Conservation (phyloP, 805 yeast species). For the Barnettozyma botsteinii region DNA sequence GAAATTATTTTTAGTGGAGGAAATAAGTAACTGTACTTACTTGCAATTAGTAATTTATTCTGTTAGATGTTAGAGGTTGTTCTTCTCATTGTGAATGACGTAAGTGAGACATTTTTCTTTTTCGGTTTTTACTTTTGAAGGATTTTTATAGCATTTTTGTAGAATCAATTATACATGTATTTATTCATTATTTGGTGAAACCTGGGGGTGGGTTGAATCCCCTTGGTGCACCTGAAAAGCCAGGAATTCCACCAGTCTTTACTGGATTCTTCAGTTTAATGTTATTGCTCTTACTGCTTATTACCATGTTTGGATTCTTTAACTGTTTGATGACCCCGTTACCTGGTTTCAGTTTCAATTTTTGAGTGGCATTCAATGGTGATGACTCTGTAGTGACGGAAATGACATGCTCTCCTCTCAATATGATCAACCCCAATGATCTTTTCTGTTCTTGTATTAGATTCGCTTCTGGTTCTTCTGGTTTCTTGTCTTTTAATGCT, state of each 20-base stretch:
- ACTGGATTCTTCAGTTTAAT: constrained; percentile 20
- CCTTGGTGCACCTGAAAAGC: constrained; percentile 31
- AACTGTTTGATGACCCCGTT: constrained; percentile 29
- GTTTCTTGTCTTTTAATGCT: constrained; percentile 32
- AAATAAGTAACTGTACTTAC: too few relatives aligned
- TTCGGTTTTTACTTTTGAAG: too few relatives aligned
- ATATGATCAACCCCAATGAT: constrained; percentile 69
- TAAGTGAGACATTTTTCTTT: too few relatives aligned
- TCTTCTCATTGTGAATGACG: too few relatives aligned
- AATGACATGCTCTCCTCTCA: constrained; percentile 85
- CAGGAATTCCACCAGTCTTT: constrained; percentile 26
- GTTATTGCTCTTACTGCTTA: neutral
- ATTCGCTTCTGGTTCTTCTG: constrained; percentile 29
- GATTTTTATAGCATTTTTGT: too few relatives aligned
- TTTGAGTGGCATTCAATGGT: constrained; percentile 23
- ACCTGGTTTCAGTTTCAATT: constrained; percentile 24
- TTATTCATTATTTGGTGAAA: constrained; percentile 25
- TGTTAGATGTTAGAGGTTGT: too few relatives aligned
- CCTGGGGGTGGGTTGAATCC: constrained; percentile 47
- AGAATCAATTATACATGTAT: too few relatives aligned
- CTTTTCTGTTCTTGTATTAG: constrained; percentile 60
- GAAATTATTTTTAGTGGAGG: too few relatives aligned
- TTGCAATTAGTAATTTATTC: too few relatives aligned
- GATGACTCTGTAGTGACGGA: constrained; percentile 35
- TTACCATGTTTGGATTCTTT: constrained; percentile 4